These are phyloP conservation scores for Quercus lobata DNA, from an alignment of 331 rosid species.

Conservation along the genomic window DNA sequence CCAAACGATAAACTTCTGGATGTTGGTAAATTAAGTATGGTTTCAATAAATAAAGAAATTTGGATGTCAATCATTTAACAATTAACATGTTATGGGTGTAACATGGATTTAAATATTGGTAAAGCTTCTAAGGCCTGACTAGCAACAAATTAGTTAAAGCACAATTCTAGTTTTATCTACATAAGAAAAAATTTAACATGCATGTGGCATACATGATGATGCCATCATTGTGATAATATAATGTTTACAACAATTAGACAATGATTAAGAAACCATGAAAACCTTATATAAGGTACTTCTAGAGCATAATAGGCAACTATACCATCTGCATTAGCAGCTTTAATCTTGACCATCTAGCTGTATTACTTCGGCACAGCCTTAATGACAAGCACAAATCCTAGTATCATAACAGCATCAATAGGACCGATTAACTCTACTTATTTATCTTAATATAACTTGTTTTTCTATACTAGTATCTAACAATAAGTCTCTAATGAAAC, in stretches of 20 bases:
- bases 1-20: neutral
- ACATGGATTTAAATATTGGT: neutral
- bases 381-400: neutral
- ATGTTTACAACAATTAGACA: neutral
- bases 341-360: neutral
- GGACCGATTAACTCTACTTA: neutral
- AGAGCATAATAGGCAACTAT: neutral
- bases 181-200: neutral
- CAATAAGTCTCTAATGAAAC: neutral
- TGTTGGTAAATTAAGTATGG: neutral
- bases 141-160: neutral
- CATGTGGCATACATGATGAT: neutral
- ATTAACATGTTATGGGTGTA: neutral
- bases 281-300: neutral
- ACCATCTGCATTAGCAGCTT: neutral
- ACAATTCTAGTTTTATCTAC: neutral
- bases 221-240: neutral
- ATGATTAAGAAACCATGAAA: neutral
- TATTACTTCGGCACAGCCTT: neutral
- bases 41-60: neutral
- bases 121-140: neutral
- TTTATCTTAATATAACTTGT: neutral
- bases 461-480: neutral
- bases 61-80: neutral
- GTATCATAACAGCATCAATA: neutral